Percentiles rank a stretch among this genome's conserved stretches.
phyloP scores from a whole-genome alignment of 306 rosid species.

The Geum urbanum region DNA sequence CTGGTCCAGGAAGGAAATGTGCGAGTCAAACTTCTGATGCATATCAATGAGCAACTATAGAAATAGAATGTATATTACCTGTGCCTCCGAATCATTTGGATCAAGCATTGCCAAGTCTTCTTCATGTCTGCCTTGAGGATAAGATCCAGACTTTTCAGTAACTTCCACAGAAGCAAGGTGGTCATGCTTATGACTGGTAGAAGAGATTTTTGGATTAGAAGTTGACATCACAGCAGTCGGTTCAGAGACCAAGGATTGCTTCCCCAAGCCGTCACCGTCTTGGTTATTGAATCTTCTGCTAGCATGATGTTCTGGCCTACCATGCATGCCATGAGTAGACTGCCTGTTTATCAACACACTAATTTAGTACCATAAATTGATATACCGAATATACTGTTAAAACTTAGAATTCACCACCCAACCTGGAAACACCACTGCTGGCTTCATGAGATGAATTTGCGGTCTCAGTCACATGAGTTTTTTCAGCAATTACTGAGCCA shows the following conservation, averaged over 20 bases:
- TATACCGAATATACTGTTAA: slow-evolving; percentile 32
- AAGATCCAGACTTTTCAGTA: slow-evolving; percentile 37
- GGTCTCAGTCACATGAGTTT: slow-evolving; percentile 33
- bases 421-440: slow-evolving; percentile 58
- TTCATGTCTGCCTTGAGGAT: slow-evolving; percentile 42
- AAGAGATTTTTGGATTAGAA: slow-evolving; percentile 33
- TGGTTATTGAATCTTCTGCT: slow-evolving; percentile 47
- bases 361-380: slow-evolving; percentile 22
- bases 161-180: slow-evolving; percentile 38
- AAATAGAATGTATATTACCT: slow-evolving; percentile 49
- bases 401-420: slow-evolving; percentile 33
- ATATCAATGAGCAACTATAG: slow-evolving; percentile 18
- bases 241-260: slow-evolving; percentile 39
- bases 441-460: slow-evolving; percentile 38
- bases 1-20: slow-evolving; percentile 37
- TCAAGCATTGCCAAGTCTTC: slow-evolving; percentile 47
- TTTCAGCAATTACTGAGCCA: slow-evolving; percentile 31
- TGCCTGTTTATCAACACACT: slow-evolving; percentile 57
- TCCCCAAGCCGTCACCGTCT: slow-evolving; percentile 63
- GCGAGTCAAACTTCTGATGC: slow-evolving; percentile 24
- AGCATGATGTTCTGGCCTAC: slow-evolving; percentile 50
- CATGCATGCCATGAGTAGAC: slow-evolving; percentile 50
- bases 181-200: slow-evolving; percentile 50
- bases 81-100: slow-evolving; percentile 50
- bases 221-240: slow-evolving; percentile 37